Evolutionary conservation across 139 green algal species (phyloP), one percentile per base, ranked within the genome.

Genomic region (Ulvella scutata): DNA sequence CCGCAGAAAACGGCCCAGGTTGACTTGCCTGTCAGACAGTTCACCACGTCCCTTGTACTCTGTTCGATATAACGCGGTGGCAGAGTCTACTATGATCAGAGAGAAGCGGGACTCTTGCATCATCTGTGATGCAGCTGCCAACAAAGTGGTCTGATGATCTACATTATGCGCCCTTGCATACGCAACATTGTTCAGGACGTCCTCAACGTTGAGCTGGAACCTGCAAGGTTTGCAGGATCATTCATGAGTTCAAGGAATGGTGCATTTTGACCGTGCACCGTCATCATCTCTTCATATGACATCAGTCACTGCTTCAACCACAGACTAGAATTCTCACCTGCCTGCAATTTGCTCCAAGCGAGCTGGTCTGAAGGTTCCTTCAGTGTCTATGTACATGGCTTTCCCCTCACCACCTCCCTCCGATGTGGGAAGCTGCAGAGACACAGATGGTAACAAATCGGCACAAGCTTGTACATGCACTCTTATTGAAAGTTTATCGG

Each of bases 121-220:
- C 90, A 99, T 96, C 6, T 78, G 85, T 3, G 92, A 92, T 51
- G 95, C 95, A 37, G 84, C 78, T 17, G 91, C 72, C 33, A 99
- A 89, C 59, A 99, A 86, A 73, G 90, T 80, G 40, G 83, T 80
- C 84, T 99, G 95, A 79, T 99, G 95, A 40, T 98, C 95, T 28
- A 92, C 97, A 86, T 99, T 99, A 87, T 98, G 91, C 0, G 95
- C 95, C 3, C 94, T 87, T 2, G 95, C 95, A 75, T 97, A 98
- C 0, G 93, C 94, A 9, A 99, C 89, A 74, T 99, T 99, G 80
- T 99, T 93, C 62, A 99, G 85, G 38, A 98, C 95, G 62, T 99
- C 94, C 3, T 87, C 74, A 0, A 85, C 67, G 77, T 89, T 92
- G 17, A 99, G 80, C 9, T 87, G 83, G 76, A 92, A 98, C 75